Percentiles rank a stretch among this genome's conserved stretches.
Conservation (phyloP, 352 stramenopile species). For the Phytophthora hibernalis region DNA sequence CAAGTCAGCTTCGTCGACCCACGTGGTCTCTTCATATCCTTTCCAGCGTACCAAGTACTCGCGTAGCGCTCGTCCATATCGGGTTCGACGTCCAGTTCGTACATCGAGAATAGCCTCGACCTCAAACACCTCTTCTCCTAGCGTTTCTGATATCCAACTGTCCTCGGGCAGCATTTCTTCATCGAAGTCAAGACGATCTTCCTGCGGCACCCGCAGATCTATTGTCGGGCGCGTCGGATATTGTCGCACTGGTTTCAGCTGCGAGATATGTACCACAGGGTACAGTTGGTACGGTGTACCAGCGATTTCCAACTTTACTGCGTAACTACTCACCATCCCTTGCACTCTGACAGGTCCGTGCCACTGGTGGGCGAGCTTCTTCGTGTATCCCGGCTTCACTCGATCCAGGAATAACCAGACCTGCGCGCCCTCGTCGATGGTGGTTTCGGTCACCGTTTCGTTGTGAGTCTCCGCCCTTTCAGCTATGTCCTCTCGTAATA, state of each 20-base stretch:
- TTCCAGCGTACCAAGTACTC: constrained; percentile 7
- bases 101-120: constrained; percentile 19
- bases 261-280: not conserved
- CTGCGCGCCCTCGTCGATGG: not conserved
- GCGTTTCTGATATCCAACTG: constrained; percentile 11
- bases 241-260: not conserved
- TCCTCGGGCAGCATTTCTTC: constrained; percentile 26
- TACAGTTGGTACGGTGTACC: not conserved
- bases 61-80: not conserved
- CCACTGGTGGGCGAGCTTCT: not conserved
- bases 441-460: not conserved
- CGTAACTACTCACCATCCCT: not conserved
- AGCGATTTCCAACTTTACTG: not conserved
- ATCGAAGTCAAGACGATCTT: constrained; percentile 32
- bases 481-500: not conserved
- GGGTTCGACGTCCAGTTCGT: not conserved
- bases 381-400: not conserved
- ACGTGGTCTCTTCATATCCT: not conserved
- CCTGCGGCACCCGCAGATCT: not conserved
- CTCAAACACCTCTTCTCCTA: constrained; percentile 9
- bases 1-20: constrained; percentile 6
- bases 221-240: not conserved
- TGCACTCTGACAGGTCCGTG: not conserved
- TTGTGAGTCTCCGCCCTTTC: not conserved
- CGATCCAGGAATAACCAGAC: not conserved